A percentile compares a stretch with the other conserved stretches of the same genome.
phyloP scores from a whole-genome alignment of 306 rosid species.

The Prunus mira region DNA sequence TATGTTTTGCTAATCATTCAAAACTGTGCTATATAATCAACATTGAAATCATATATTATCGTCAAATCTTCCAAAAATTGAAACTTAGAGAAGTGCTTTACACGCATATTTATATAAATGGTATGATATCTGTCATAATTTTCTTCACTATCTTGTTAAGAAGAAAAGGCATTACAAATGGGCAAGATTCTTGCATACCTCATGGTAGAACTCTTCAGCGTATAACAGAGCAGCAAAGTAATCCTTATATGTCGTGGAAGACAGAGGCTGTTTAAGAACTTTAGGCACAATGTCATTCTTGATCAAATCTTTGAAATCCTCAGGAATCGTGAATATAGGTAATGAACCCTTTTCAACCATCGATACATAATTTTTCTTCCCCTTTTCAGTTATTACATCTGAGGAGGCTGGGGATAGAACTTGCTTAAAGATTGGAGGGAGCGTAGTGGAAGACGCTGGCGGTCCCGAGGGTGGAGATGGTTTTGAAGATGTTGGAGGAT shows the following conservation, averaged over 20 bases:
- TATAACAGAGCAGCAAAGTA: constrained; percentile 37
- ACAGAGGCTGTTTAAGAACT: constrained; percentile 25
- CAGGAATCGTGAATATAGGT: constrained; percentile 25
- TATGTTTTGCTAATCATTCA: no score
- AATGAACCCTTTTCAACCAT: constrained; percentile 17
- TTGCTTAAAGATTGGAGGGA: background rate
- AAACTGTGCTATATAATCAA: no score
- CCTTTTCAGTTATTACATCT: background rate
- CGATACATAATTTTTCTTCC: background rate
- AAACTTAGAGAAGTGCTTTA: no score
- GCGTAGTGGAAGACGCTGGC: background rate
- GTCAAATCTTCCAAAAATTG: no score
- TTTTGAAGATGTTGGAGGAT: background rate
- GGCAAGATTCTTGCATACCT: constrained; percentile 19
- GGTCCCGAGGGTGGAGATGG: background rate
- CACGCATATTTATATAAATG: background rate
- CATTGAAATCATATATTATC: no score
- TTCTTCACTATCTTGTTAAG: background rate
- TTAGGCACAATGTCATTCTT: constrained; percentile 27
- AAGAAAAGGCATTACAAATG: background rate
- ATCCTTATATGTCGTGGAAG: constrained; percentile 30
- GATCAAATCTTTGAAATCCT: constrained; percentile 27
- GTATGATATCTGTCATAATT: background rate
- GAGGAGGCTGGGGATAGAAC: background rate
- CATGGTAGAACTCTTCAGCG: constrained; percentile 36